Evolutionary conservation across 169 alveolate genomes (phyloP).

Genomic region (Cryptosporidium viatorum): DNA sequence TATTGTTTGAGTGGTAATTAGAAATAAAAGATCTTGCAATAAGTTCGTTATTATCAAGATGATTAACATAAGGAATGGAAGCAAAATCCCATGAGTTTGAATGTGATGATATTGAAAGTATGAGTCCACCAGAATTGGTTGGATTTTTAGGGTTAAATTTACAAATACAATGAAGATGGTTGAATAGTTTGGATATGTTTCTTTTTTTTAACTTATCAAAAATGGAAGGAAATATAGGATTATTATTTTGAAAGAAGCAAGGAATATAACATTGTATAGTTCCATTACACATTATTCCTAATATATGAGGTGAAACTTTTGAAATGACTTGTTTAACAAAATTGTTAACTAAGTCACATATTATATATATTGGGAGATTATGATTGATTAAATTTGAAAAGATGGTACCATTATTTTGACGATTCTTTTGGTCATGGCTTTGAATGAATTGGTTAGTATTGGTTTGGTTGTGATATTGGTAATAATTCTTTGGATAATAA

Average conservation of each 20-base stretch:
- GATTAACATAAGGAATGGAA: conserved; percentile 64
- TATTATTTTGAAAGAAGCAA: conserved; percentile 4
- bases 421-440: no score
- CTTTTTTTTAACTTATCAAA: conserved; percentile 11
- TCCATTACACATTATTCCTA: conserved; percentile 24
- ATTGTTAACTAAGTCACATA: neutral
- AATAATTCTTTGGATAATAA: no score
- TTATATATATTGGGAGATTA: neutral
- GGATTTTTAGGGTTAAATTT: neutral
- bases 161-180: conserved; percentile 51
- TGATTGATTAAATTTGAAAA: neutral
- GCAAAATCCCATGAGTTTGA: conserved; percentile 36
- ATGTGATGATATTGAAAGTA: conserved; percentile 31
- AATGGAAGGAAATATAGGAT: neutral
- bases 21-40: conserved; percentile 21
- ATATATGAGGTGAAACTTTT: neutral
- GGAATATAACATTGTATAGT: conserved; percentile 35
- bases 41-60: conserved; percentile 31
- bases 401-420: neutral
- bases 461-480: neutral
- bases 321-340: neutral
- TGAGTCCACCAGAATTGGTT: neutral
- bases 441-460: neutral
- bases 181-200: neutral
- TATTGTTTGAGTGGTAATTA: neutral